Base-by-base conservation (phyloP, 2,329 filamentous ascomycete species). In the Aspergillus pseudoterreus region DNA sequence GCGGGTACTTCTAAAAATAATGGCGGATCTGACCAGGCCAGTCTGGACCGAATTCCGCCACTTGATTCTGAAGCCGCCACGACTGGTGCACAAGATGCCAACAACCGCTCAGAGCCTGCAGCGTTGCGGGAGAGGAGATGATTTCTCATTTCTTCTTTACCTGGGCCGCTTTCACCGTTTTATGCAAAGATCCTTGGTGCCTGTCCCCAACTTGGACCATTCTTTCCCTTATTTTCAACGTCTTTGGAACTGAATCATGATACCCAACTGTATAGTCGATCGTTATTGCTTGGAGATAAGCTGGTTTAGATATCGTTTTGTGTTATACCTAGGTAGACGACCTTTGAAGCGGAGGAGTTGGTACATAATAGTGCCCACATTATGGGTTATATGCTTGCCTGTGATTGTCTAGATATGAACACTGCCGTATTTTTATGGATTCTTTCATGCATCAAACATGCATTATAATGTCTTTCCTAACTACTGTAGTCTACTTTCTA, bases 11-110 rank as follows among this genome's bases (percentile, higher is more conserved):
- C 54, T 4, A 41, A 53, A 5, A 51, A 56, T 36, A 59, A 54
- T 42, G 39, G 17, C 36, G 63, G 59, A 41, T 59, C 60, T 6
- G 61, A 61, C 17, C 64, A 63, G 41, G 51, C 59, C 17, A 63
- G 60, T 30, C 54, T 71, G 39, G 69, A 72, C 41, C 61, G 60
- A 21, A 70, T 73, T 41, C 70, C 70, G 8, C 63, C 65, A n/a
- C 61, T 72, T 32, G 70, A 72, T 55, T 52, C 67, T 11, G 55
- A 52, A 41, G 58, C 56, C 9, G 56, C 57, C 14, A 62, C 66
- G n/a, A 68, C 64, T 21, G 65, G 62, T 35, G 52, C 61, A 4
- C 45, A 55, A 12, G 53, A 64, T 5, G 44, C 51, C 36, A n/a
- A 30, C 12, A 38, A 35, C 19, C 41, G 44, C 32, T 38, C 41